Evolutionary conservation across 2,329 filamentous ascomycete genomes (phyloP).

Genomic region (Cladophialophora psammophila): DNA sequence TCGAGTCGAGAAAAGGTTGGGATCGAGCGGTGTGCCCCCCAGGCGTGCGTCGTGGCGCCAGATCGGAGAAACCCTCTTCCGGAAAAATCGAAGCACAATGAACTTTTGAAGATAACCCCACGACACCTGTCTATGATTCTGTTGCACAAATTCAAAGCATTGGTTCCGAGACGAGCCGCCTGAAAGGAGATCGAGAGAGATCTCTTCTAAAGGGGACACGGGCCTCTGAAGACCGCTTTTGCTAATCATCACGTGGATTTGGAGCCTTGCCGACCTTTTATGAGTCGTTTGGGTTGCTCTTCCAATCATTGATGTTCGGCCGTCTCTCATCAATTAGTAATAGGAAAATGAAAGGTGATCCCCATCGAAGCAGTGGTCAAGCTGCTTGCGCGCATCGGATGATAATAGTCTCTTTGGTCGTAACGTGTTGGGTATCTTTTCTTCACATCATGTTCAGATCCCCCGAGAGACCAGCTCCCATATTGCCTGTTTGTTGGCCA

Average conservation of each 20-base stretch:
- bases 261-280: background rate
- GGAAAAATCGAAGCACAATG: background rate
- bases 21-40: slow-evolving; percentile 1
- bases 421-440: slow-evolving; percentile 14
- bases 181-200: background rate
- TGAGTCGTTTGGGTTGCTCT: background rate
- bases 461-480: slow-evolving; percentile 56
- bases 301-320: slow-evolving; percentile 12
- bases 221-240: background rate
- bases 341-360: slow-evolving; percentile 19
- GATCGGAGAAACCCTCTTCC: background rate
- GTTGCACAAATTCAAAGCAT: slow-evolving; percentile 7
- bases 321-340: slow-evolving; percentile 32
- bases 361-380: slow-evolving; percentile 8
- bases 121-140: slow-evolving; percentile 18
- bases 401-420: slow-evolving; percentile 17
- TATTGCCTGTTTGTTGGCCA: slow-evolving; percentile 56
- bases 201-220: background rate
- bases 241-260: background rate
- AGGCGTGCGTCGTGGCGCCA: background rate
- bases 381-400: slow-evolving; percentile 16
- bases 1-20: slow-evolving; percentile 7
- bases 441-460: slow-evolving; percentile 31
- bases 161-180: slow-evolving; percentile 7
- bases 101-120: slow-evolving; percentile 22